Percentiles rank a stretch among this genome's conserved stretches.
These are phyloP conservation scores for Acorus calamus DNA, from an alignment of 106 monocot species.

Conservation along the genomic window DNA sequence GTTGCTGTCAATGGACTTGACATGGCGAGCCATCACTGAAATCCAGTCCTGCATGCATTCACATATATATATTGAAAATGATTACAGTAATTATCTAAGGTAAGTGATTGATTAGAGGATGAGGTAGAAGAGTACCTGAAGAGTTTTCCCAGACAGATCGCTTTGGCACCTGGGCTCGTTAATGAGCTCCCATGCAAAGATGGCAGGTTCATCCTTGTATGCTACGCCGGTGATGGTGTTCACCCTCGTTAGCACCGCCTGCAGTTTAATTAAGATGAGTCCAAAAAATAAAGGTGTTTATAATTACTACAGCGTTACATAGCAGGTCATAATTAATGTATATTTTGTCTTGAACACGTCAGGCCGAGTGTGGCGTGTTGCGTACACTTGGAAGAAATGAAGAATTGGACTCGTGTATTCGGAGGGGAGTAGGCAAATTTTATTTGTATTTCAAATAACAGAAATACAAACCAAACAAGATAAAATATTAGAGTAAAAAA, in stretches of 20 bases:
- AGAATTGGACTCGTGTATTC: too few species aligned
- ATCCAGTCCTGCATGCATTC: constrained; percentile 39
- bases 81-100: not conserved
- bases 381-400: too few species aligned
- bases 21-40: constrained; percentile 39
- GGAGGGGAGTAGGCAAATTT: too few species aligned
- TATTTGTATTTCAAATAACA: too few species aligned
- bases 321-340: not conserved
- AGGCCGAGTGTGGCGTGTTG: too few species aligned
- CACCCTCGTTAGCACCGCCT: constrained; percentile 37
- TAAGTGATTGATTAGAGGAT: not conserved
- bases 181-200: constrained; percentile 52
- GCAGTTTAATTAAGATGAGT: not conserved
- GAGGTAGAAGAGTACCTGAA: constrained; percentile 17
- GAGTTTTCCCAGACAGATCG: constrained; percentile 34
- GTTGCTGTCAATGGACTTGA: constrained; percentile 49
- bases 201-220: constrained; percentile 42
- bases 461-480: too few species aligned
- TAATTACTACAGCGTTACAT: not conserved
- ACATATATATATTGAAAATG: too few species aligned
- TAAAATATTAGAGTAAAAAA: too few species aligned
- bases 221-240: constrained; percentile 37
- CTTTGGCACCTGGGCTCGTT: constrained; percentile 49
- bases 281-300: not conserved
- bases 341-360: not conserved